phyloP scores from a whole-genome alignment of 176 grass and related monocot genomes.

The Cenchrus purpureus region DNA sequence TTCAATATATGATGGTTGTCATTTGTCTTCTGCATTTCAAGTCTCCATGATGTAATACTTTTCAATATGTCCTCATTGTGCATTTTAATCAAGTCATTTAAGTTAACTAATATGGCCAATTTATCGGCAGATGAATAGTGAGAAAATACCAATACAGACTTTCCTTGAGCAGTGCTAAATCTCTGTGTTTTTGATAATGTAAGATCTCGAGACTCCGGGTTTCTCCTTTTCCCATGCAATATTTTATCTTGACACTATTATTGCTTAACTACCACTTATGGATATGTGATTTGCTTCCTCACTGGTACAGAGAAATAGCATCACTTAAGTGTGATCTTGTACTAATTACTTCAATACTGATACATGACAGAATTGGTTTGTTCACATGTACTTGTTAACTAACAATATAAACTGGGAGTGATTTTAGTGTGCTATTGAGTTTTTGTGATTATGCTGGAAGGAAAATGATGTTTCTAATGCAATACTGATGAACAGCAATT shows the following conservation, averaged over 20 bases:
- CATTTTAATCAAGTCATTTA: slow-evolving; percentile 25
- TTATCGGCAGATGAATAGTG: slow-evolving; percentile 62
- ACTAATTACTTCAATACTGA: background rate
- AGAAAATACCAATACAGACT: slow-evolving; percentile 47
- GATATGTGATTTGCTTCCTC: slow-evolving; percentile 22
- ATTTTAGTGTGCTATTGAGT: background rate
- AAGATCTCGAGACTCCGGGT: slow-evolving; percentile 30
- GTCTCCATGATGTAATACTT: background rate
- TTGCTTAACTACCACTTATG: background rate
- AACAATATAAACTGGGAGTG: background rate
- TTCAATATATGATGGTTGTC: slow-evolving; percentile 4
- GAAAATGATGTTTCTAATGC: slow-evolving; percentile 24
- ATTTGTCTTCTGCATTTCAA: background rate
- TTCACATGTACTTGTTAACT: background rate
- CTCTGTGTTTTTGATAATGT: slow-evolving; percentile 75
- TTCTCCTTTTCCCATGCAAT: background rate
- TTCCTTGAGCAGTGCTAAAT: slow-evolving; percentile 78
- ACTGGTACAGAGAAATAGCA: background rate
- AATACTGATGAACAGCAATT: background rate
- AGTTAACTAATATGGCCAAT: slow-evolving; percentile 27
- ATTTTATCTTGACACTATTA: slow-evolving; percentile 22
- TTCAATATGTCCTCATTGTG: background rate
- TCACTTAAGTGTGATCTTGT: slow-evolving; percentile 4
- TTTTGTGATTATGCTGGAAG: background rate
- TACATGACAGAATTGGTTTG: background rate